Evolutionary conservation across 2,329 filamentous ascomycete species (phyloP).

Genomic region (Parascedosporium putredinis): DNA sequence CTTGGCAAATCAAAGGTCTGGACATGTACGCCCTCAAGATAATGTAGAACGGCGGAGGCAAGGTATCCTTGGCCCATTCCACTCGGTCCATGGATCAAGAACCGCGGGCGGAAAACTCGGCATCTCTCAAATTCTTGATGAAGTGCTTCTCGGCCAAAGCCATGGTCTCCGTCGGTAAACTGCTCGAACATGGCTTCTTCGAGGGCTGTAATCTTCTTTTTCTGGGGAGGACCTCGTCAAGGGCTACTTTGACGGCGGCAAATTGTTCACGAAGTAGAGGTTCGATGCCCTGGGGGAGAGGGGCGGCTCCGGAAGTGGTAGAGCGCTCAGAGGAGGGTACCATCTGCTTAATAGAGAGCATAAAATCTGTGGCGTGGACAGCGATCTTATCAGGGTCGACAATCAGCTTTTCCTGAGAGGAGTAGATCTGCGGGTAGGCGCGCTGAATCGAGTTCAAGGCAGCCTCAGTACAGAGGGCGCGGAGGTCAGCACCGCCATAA

Average conservation of each 20-base stretch:
- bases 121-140: constrained; percentile 74
- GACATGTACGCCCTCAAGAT: constrained; percentile 88
- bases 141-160: constrained; percentile 73
- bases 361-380: constrained; percentile 88
- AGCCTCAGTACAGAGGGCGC: constrained; percentile 90
- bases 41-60: constrained; percentile 72
- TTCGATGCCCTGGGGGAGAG: constrained; percentile 69
- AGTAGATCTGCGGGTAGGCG: constrained; percentile 93
- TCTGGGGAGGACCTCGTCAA: constrained; percentile 70
- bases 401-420: constrained; percentile 76
- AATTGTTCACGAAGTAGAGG: constrained; percentile 71
- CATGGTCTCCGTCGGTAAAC: constrained; percentile 69
- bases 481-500: constrained; percentile 89
- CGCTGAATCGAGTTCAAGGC: constrained; percentile 92
- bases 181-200: constrained; percentile 91
- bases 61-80: constrained; percentile 96
- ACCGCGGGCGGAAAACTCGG: constrained; percentile 76
- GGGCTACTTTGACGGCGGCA: constrained; percentile 51
- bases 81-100: constrained; percentile 69
- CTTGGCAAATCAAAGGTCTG: constrained; percentile 89
- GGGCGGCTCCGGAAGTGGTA: constrained; percentile 70
- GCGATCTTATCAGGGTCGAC: constrained; percentile 79
- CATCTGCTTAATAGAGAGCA: constrained; percentile 93
- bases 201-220: constrained; percentile 77
- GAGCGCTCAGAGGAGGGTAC: constrained; percentile 90